Base-by-base conservation (phyloP, 2,329 filamentous ascomycete genomes). In the Sarocladium strictum region DNA sequence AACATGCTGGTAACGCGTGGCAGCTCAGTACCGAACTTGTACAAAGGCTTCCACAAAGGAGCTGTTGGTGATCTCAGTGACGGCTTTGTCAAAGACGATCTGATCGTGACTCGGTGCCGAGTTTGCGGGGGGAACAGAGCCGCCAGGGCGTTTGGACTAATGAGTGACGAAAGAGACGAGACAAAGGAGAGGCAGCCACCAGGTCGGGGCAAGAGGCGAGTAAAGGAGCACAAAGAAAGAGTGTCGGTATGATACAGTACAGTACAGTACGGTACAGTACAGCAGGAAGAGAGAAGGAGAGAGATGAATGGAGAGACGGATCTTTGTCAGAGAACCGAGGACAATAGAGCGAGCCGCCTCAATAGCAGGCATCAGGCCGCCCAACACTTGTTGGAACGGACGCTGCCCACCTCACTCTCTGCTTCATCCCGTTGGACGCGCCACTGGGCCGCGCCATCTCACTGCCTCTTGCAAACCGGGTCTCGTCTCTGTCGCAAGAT, bases 151-250 rank as follows among this genome's bases (percentile, higher is more conserved):
- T 51, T 33, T 33, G 47, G 15, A 35, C 35, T 23, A 35, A 51
- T 33, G 47, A 51, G 47, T 21, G 47, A 51, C 47, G 35, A 35
- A 51, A 29, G 19, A 10, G 29, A 32, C 27, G 50, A 53, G 29
- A 53, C 50, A 53, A 53, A 53, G 50, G 50, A 53, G 35, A 38
- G 33, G 50, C 33, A n/a, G 19, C 50, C 50, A 53, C 50, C 32
- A 38, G 50, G 29, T 52, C 11, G 7, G 15, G 4, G 27, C 37
- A n/a, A 29, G 37, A 33, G 27, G 33, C 24, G 23, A 24, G 19
- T 32, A 7, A 29, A 51, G 35, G 50, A 26, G 11, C 38, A 53
- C 17, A 40, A 43, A 23, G 23, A 43, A 40, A 26, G 50, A 53
- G 50, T 27, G 50, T 40, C 50, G 29, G 29, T 24, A 29, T 52